Evolutionary conservation across 2,329 filamentous ascomycete genomes (phyloP), one percentile per base, ranked within the genome.

Genomic region (Sporothrix phasma): DNA sequence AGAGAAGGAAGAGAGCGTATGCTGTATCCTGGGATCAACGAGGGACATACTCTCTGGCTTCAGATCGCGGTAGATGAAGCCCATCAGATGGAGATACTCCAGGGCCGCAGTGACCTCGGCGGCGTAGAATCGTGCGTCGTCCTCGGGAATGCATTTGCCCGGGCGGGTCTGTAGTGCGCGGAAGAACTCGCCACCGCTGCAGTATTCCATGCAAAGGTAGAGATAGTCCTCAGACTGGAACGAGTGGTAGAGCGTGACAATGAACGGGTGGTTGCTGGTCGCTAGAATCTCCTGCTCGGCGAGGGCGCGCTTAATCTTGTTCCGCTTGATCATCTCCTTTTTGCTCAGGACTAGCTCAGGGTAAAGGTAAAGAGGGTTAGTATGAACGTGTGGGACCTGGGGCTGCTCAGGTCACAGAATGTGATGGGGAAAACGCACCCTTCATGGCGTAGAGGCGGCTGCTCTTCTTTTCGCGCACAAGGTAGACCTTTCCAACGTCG

Each of bases 161-260:
- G 94, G 94, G 34, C 94, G 86, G 5, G 94, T 97, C 79, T 99
- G 94, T 53, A 99, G 80, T 29, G 94, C 94, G 74, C 94, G 83
- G 81, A 99, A 99, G 79, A 99, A 99, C 76, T 99, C 94, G 67
- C 94, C 94, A 69, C 94, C 94, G 71, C 92, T 97, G 81, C 94
- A 99, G 74, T 99, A 99, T 76, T 99, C 94, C 94, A 99, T 99
- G 75, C 94, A 99, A n/a, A 99, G 83, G 74, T 99, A 99, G 47
- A 99, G 83, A 76, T 97, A 92, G 69, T 99, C 94, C 74, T 99
- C 94, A 1, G 94, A 99, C 76, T 99, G 94, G 81, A 99, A 99
- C 0, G 93, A 97, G 77, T 99, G 94, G 75, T 97, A 99, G 2
- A 99, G 81, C 0, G 94, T 99, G 67, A 99, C 94, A 73, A 99